phyloP scores from a whole-genome alignment of 805 yeast species.

The Clavispora santaluciae region DNA sequence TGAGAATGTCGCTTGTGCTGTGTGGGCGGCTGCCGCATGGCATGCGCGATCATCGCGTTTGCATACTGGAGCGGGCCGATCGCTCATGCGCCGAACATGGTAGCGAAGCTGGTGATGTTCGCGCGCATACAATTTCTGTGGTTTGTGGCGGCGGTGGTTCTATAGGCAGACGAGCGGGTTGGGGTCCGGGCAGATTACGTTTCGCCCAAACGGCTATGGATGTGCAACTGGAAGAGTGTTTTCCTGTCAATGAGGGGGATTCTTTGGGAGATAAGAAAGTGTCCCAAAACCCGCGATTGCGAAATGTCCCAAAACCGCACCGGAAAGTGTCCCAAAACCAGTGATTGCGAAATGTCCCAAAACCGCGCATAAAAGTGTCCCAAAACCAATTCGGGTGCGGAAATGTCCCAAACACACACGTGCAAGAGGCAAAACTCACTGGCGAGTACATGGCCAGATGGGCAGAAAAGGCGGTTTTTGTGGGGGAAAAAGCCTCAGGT shows the following conservation, averaged over 20 bases:
- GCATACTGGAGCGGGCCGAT: background rate
- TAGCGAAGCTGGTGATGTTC: background rate
- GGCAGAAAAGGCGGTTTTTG: too few species aligned
- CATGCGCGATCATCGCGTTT: background rate
- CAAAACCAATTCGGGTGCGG: too few species aligned
- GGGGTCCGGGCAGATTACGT: too few species aligned
- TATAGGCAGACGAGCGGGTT: too few species aligned
- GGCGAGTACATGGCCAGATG: too few species aligned
- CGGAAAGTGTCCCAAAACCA: slow-evolving; percentile 8
- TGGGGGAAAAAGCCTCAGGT: too few species aligned
- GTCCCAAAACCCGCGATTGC: slow-evolving; percentile 2
- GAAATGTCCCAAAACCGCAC: slow-evolving; percentile 4
- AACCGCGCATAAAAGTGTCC: background rate
- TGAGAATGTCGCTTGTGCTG: background rate
- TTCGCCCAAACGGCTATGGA: too few species aligned
- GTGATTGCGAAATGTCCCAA: background rate
- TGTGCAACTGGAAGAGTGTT: too few species aligned
- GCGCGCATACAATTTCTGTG: background rate
- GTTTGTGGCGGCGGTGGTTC: background rate
- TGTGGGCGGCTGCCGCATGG: background rate
- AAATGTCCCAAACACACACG: too few species aligned
- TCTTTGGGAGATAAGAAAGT: background rate
- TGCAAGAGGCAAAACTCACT: too few species aligned
- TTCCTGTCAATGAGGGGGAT: background rate
- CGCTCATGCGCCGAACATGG: background rate